These are phyloP conservation scores for Gossypium bickii DNA, from an alignment of 345 rosid species.

Conservation along the genomic window DNA sequence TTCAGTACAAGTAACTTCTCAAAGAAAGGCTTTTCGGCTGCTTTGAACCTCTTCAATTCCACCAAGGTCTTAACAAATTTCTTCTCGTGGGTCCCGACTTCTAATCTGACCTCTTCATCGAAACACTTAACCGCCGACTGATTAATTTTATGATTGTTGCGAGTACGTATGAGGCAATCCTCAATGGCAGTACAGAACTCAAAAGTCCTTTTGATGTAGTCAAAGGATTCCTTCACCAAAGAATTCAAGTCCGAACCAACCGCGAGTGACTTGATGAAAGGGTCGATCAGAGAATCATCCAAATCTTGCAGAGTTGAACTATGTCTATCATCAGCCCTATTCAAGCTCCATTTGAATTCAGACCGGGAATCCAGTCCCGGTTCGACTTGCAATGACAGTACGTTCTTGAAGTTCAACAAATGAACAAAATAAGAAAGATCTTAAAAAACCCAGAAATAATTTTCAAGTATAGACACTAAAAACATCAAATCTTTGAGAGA, in stretches of 20 bases:
- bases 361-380: too few relatives aligned
- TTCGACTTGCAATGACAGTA: too few relatives aligned
- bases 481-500: too few relatives aligned
- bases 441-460: too few relatives aligned
- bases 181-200: slow-evolving; percentile 81
- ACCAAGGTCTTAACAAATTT: slow-evolving; percentile 58
- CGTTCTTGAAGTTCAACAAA: too few relatives aligned
- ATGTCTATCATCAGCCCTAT: too few relatives aligned
- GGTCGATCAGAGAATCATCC: too few relatives aligned
- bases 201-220: slow-evolving; percentile 54
- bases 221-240: slow-evolving; percentile 70
- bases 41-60: slow-evolving; percentile 60
- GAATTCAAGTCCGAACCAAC: slow-evolving; percentile 35
- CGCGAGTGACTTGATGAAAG: too few relatives aligned
- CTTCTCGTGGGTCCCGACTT: slow-evolving; percentile 28
- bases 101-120: slow-evolving; percentile 42
- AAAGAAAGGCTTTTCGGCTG: slow-evolving; percentile 62
- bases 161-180: slow-evolving; percentile 61
- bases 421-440: too few relatives aligned
- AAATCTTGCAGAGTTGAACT: too few relatives aligned
- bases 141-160: slow-evolving; percentile 59
- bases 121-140: slow-evolving; percentile 57
- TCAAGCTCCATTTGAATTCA: too few relatives aligned
- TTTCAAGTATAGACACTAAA: too few relatives aligned
- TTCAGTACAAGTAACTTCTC: slow-evolving; percentile 58